Percentiles rank a stretch among this genome's conserved stretches.
Evolutionary conservation across 1,284 basidiomycete genomes (phyloP).

Genomic region (Stereum hirsutum): DNA sequence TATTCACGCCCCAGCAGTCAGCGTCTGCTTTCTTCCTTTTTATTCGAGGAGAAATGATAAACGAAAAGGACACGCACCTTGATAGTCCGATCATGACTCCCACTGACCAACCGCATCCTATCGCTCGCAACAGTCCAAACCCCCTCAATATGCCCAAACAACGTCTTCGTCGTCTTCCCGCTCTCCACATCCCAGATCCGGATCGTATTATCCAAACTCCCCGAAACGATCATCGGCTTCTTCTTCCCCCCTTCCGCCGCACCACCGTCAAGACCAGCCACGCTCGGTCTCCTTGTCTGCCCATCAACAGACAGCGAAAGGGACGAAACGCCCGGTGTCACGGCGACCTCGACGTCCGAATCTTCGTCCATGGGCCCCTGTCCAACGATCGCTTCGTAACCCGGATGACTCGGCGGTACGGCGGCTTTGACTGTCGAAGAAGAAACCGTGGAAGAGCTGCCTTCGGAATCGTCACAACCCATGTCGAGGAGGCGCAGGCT

Average conservation of each 20-base stretch:
- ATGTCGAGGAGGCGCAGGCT: conserved; percentile 71
- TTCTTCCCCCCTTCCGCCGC: not conserved
- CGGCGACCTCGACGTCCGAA: conserved; percentile 4
- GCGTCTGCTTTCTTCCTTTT: no score
- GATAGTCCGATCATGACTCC: conserved; percentile 88
- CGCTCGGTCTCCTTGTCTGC: not conserved
- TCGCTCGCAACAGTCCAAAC: conserved; percentile 95
- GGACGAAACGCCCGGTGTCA: conserved; percentile 1
- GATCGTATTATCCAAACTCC: conserved; percentile 93
- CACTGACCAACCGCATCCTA: conserved; percentile 86
- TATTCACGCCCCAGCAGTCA: conserved; percentile 15
- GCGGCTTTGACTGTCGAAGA: conserved; percentile 5
- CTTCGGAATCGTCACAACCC: conserved; percentile 25
- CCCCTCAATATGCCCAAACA: conserved; percentile 96
- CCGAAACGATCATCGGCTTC: conserved; percentile 78
- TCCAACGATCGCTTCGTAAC: conserved; percentile 10
- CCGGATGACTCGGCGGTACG: conserved; percentile 12
- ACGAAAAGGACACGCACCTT: conserved; percentile 43
- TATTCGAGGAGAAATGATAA: no score
- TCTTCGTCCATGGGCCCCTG: conserved; percentile 3
- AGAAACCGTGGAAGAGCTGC: no score
- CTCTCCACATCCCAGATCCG: conserved; percentile 94
- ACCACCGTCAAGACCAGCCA: not conserved
- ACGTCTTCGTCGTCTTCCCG: conserved; percentile 71
- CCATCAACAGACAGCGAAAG: not conserved